A percentile compares a stretch with the other conserved stretches of the same genome.
Conservation (phyloP, 345 rosid genomes). For the Citrus unshiu region DNA sequence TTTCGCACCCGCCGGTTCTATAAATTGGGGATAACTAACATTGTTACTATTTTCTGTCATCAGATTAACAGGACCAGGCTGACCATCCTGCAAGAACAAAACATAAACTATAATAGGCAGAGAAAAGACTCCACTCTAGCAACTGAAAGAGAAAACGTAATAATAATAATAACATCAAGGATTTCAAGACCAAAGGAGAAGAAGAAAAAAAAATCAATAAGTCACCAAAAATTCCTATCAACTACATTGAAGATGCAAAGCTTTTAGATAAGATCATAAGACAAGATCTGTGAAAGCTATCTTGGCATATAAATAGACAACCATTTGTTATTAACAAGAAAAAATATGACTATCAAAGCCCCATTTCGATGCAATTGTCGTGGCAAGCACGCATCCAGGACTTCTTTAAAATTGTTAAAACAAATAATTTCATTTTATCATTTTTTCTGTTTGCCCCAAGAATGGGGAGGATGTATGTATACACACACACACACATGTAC, state of each 20-base stretch:
- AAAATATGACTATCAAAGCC: neutral
- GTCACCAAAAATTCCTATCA: neutral
- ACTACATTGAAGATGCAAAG: neutral
- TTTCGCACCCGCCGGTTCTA: neutral
- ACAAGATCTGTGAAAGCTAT: neutral
- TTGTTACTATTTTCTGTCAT: neutral
- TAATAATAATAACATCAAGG: neutral
- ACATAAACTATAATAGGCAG: neutral
- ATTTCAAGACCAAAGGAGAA: neutral
- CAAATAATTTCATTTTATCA: no score
- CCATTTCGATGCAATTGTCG: neutral
- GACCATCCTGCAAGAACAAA: conserved; percentile 13
- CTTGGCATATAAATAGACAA: neutral
- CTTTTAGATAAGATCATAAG: neutral
- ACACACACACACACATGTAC: no score
- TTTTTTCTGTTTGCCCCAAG: no score
- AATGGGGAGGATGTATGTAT: no score
- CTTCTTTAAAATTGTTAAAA: no score
- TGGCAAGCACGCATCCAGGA: neutral
- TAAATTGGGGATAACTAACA: neutral
- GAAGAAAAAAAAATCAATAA: neutral
- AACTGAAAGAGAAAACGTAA: neutral
- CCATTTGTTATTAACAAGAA: neutral
- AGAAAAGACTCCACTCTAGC: conserved; percentile 8
- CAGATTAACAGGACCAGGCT: conserved; percentile 4